These are phyloP conservation scores for Malus asiatica DNA, from an alignment of 306 rosid species.

Conservation along the genomic window DNA sequence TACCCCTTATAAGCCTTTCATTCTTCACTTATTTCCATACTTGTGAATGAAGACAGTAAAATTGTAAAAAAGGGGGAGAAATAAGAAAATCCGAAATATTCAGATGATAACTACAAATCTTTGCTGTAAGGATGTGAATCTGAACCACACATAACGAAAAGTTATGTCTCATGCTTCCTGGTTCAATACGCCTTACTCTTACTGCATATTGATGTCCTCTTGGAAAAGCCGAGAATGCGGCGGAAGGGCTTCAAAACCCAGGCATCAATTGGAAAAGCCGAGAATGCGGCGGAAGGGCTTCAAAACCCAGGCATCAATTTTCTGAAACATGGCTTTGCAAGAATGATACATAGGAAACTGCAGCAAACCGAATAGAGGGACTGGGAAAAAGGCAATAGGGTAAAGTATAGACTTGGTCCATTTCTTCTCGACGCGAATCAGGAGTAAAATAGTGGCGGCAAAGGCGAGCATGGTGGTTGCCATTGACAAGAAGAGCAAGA, in stretches of 20 bases:
- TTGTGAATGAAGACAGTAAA: no score
- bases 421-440: not conserved
- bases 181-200: not conserved
- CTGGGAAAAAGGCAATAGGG: constrained; percentile 15
- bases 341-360: not conserved
- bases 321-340: not conserved
- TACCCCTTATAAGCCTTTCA: no score
- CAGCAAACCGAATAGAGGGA: not conserved
- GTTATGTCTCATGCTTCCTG: not conserved
- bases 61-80: no score
- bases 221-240: not conserved
- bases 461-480: constrained; percentile 29
- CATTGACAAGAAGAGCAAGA: constrained; percentile 22
- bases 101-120: no score
- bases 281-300: not conserved
- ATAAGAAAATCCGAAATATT: no score
- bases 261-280: not conserved
- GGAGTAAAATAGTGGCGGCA: constrained; percentile 23
- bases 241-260: not conserved
- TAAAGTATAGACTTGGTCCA: constrained; percentile 18
- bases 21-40: no score
- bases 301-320: not conserved
- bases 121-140: no score
- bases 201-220: not conserved
- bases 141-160: no score